Evolutionary conservation across 1,284 basidiomycete species (phyloP).

Genomic region (Cryptococcus sp.): DNA sequence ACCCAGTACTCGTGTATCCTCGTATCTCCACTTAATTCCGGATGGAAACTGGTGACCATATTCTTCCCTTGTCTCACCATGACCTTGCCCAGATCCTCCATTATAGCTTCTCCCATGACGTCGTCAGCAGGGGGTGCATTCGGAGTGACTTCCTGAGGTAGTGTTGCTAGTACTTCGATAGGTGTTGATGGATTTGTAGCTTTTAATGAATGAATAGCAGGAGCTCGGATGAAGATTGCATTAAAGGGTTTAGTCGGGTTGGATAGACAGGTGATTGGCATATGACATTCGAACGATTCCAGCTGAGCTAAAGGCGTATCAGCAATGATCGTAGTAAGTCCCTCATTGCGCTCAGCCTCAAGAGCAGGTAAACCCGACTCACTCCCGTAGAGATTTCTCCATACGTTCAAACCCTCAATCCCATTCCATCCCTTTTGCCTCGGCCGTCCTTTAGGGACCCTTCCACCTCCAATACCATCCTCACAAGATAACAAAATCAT

Average conservation of each 20-base stretch:
- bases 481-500: conserved; percentile 79
- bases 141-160: conserved; percentile 61
- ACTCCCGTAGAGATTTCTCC: conserved; percentile 78
- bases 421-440: conserved; percentile 68
- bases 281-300: conserved; percentile 80
- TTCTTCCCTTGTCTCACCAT: conserved; percentile 80
- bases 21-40: conserved; percentile 81
- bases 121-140: conserved; percentile 36
- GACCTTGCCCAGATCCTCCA: conserved; percentile 63
- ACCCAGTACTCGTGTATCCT: conserved; percentile 70
- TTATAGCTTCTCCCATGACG: conserved; percentile 33
- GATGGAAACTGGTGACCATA: conserved; percentile 88
- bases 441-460: conserved; percentile 62
- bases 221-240: conserved; percentile 93
- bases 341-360: background rate
- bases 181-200: conserved; percentile 44
- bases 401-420: conserved; percentile 67
- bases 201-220: conserved; percentile 49
- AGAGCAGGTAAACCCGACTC: conserved; percentile 51
- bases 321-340: background rate
- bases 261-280: conserved; percentile 63
- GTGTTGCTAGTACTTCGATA: conserved; percentile 62
- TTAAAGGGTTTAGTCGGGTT: conserved; percentile 65
- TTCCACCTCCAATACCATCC: conserved; percentile 63
- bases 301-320: conserved; percentile 43